Percentiles rank a stretch among this genome's conserved stretches.
Conservation (phyloP, 805 yeast species). For the Candida taoyuanica region DNA sequence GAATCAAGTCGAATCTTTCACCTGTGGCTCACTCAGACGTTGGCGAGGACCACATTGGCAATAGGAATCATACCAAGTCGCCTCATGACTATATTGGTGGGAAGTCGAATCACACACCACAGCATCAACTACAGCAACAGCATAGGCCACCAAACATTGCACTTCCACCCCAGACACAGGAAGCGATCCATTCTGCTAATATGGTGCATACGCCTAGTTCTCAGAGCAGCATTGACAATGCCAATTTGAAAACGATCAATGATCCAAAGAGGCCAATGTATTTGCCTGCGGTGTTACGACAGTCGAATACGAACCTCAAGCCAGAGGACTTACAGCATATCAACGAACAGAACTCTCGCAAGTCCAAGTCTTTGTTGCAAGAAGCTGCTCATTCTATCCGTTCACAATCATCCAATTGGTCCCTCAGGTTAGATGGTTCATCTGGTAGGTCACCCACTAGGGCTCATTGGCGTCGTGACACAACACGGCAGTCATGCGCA, state of each 20-base stretch:
- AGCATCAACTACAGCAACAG: not conserved
- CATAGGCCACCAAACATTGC: not conserved
- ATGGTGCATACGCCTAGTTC: conserved; percentile 10
- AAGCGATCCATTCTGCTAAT: not conserved
- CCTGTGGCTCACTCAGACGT: conserved; percentile 10
- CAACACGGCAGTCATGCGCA: conserved; percentile 56
- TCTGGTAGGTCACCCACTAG: conserved; percentile 35
- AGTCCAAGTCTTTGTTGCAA: conserved; percentile 18
- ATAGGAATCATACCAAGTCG: no score
- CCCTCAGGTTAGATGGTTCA: conserved; percentile 25
- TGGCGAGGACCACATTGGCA: not conserved
- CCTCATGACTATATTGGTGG: conserved; percentile 4
- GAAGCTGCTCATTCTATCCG: conserved; percentile 26
- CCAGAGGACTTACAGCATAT: conserved; percentile 33
- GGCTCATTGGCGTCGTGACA: conserved; percentile 74
- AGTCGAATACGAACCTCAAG: conserved; percentile 38
- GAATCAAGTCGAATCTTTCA: conserved; percentile 8
- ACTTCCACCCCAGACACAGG: conserved; percentile 1
- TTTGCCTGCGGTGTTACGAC: conserved; percentile 81
- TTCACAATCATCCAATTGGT: conserved; percentile 27
- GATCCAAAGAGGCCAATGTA: conserved; percentile 84
- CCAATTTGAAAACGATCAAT: conserved; percentile 52
- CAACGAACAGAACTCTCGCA: conserved; percentile 27
- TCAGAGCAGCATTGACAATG: conserved; percentile 13
- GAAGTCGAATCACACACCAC: not conserved